Evolutionary conservation across 129 eudicot genomes (phyloP), one percentile per base, ranked within the genome.

Genomic region (Lactuca saligna): DNA sequence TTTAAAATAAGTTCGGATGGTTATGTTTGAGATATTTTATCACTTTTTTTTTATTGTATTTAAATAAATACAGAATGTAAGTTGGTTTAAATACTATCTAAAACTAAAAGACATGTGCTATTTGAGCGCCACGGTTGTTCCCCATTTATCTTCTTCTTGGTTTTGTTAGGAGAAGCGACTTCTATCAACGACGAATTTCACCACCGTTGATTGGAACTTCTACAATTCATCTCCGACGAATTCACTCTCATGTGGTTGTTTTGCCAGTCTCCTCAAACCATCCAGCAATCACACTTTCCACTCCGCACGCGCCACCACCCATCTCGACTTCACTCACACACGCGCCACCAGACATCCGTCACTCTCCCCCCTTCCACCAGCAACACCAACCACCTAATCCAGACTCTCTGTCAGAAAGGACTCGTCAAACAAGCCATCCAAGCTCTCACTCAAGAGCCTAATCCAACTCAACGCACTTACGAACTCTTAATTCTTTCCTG

Each of bases 401-500:
- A 87, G 70, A 73, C 97, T 4, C 86, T 93, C 62, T 93, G 95
- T 69, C 72, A 76, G 31, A 83, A 80, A 44, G 92, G 88, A 13
- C 79, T 78, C 57, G 81, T 93, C 78, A 87, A 84, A 80, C 78
- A 85, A 83, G 99, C 97, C 33, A 79, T 93, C 35, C 68, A 83
- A 42, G 69, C 73, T 60, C 82, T 87, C 53, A 78, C 81, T 17
- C 81, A 72, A 53, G 97, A 93, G 65, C 81, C 84, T 15, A 83
- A 73, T 65, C 95, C 95, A 34, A 79, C 92, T 73, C 97, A 87
- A 70, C 95, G 48, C 73, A 87, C 93, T 50, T 93, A 86, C 75
- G 98, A 93, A 80, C 91, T 93, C 66, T 66, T 93, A 71, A 82
- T 89, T 42, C 85, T 59, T 41, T 71, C 88, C 11, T 93, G 97